phyloP scores from a whole-genome alignment of 805 yeast genomes.

The Schizosaccharomyces japonicus region DNA sequence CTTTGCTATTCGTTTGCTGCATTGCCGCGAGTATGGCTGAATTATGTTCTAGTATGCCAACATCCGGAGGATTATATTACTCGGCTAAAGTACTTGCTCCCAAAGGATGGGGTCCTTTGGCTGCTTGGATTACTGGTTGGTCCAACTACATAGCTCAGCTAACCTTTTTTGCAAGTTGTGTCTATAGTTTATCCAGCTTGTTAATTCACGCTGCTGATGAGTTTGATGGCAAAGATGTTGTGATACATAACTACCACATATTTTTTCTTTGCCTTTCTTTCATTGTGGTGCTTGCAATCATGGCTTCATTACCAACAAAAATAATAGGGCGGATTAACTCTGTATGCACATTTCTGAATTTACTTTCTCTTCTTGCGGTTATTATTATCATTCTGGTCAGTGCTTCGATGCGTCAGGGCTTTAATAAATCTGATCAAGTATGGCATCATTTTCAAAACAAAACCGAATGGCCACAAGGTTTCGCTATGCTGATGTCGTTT shows the following conservation, averaged over 20 bases:
- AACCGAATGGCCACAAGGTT: slow-evolving; percentile 40
- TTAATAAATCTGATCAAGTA: slow-evolving; percentile 25
- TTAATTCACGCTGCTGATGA: slow-evolving; percentile 31
- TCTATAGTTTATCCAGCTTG: slow-evolving; percentile 31
- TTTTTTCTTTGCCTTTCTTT: slow-evolving; percentile 33
- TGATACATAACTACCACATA: slow-evolving; percentile 25
- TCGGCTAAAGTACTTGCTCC: slow-evolving; percentile 43
- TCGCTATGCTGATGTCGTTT: slow-evolving; percentile 32
- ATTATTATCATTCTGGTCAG: slow-evolving; percentile 26
- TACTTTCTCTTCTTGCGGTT: slow-evolving; percentile 27
- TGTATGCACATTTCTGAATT: slow-evolving; percentile 26
- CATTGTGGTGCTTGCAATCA: slow-evolving; percentile 23
- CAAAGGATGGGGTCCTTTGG: slow-evolving; percentile 26
- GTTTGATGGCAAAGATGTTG: slow-evolving; percentile 20
- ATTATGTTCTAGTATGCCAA: slow-evolving; percentile 38
- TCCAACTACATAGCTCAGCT: slow-evolving; percentile 41
- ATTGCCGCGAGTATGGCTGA: slow-evolving; percentile 43
- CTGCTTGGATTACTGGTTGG: slow-evolving; percentile 44
- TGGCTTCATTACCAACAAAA: slow-evolving; percentile 31
- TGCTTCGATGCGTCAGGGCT: slow-evolving; percentile 15
- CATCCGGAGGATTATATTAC: slow-evolving; percentile 42
- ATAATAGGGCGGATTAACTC: slow-evolving; percentile 30
- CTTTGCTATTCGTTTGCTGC: slow-evolving; percentile 28
- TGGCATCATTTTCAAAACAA: slow-evolving; percentile 30
- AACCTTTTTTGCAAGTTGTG: slow-evolving; percentile 38